Base-by-base conservation (phyloP, 768 basidiomycete genomes). In the Leccinum pellstonianum region DNA sequence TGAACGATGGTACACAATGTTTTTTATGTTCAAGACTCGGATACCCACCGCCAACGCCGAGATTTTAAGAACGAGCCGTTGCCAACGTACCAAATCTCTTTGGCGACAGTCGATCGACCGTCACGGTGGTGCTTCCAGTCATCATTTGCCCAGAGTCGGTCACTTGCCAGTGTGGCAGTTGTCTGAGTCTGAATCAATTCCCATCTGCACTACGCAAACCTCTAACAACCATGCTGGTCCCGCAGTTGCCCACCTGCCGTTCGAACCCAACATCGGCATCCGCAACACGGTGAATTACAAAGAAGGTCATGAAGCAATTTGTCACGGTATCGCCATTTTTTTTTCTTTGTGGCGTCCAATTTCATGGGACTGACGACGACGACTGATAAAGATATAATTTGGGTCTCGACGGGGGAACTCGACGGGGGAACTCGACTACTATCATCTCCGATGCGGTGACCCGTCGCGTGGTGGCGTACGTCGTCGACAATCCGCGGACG, bases 401-500 rank as follows among this genome's bases (percentile, higher is more conserved):
- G 4, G 33, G 33, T 33, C 33, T 33, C 33, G 33, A 33, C 9
- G 33, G 33, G 33, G 27, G 21, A 21, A 21, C 21, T 21, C 21
- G 21, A 21, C 21, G 21, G 21, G 21, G 21, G 21, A 21, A 21
- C 21, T 21, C 21, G 21, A 21, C 21, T 21, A 21, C 21, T 21
- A 21, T 21, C 21, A 21, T 21, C 21, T 21, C 21, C 21, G 21
- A 21, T 21, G 93, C 97, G 33, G 33, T 33, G 1, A 33, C 33
- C 33, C 17, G 80, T 99, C 43, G 96, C 97, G 1, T 91, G 35
- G 86, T 99, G 37, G 97, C 97, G 15, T 99, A 98, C 70, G 84
- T 99, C 61, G 93, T 99, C 65, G 97, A 99, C 75, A 99, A 96
- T 3, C 97, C 97, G 19, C 82, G 97, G 62, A 94, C 93, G n/a